Conservation (phyloP, 495 filamentous ascomycete species). For the Aspergillus taichungensis region DNA sequence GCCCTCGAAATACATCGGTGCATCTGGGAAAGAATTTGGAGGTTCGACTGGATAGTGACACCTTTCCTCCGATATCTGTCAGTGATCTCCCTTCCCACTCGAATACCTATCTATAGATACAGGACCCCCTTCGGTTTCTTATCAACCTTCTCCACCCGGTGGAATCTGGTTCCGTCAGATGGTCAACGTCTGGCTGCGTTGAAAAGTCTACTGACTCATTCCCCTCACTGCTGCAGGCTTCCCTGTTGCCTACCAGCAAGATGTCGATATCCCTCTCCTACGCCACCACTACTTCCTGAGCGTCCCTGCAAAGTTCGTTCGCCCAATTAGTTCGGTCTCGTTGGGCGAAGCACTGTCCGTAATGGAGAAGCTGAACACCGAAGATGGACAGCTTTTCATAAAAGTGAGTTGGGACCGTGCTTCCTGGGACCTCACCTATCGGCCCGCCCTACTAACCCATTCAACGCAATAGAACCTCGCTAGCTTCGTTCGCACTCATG, state of each 20-base stretch:
- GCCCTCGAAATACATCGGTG: not conserved
- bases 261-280: slow-evolving; percentile 28
- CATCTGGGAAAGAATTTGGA: not conserved
- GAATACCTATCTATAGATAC: too few relatives aligned
- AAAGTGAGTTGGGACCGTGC: slow-evolving; percentile 47
- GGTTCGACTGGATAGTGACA: too few relatives aligned
- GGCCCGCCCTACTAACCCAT: slow-evolving; percentile 4
- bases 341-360: slow-evolving; percentile 19
- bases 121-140: too few relatives aligned
- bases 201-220: slow-evolving; percentile 3
- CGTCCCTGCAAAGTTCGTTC: slow-evolving; percentile 29
- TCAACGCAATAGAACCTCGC: slow-evolving; percentile 64
- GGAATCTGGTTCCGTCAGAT: too few relatives aligned
- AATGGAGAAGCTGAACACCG: slow-evolving; percentile 50
- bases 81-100: too few relatives aligned
- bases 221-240: slow-evolving; percentile 6
- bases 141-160: too few relatives aligned
- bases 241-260: slow-evolving; percentile 25
- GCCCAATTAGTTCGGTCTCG: slow-evolving; percentile 19
- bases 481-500: slow-evolving; percentile 91
- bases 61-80: too few relatives aligned
- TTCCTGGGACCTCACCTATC: too few relatives aligned
- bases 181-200: not conserved
- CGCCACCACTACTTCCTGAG: slow-evolving; percentile 27
- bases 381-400: slow-evolving; percentile 85